phyloP scores from a whole-genome alignment of 352 stramenopile species.

The Phytophthora cryptogea region DNA sequence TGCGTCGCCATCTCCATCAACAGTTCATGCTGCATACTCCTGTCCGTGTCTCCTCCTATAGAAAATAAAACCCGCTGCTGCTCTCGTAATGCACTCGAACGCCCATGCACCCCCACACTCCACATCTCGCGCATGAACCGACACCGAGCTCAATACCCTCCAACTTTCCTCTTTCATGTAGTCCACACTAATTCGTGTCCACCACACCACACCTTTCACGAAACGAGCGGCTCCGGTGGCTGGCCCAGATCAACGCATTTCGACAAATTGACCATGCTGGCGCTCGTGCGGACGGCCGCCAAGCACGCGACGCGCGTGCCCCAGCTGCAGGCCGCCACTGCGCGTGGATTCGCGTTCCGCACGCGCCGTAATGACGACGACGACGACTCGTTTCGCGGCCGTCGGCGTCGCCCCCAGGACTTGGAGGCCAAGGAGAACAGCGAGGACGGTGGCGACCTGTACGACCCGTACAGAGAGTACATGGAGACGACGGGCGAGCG shows the following conservation, averaged over 20 bases:
- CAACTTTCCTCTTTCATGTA: slow-evolving; percentile 7
- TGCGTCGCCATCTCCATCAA: slow-evolving; percentile 29
- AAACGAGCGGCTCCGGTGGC: slow-evolving; percentile 30
- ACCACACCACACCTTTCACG: slow-evolving; percentile 5
- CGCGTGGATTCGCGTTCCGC: slow-evolving; percentile 26
- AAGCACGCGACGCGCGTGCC: slow-evolving; percentile 27
- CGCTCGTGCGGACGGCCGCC: slow-evolving; percentile 49
- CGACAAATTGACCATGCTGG: slow-evolving; percentile 24
- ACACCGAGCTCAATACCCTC: not conserved
- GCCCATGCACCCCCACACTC: slow-evolving; percentile 46
- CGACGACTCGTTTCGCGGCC: slow-evolving; percentile 33
- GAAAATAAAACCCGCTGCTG: slow-evolving; percentile 60
- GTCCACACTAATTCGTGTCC: not conserved
- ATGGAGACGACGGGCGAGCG: slow-evolving; percentile 70
- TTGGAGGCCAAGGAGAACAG: slow-evolving; percentile 14
- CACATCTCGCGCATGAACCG: slow-evolving; percentile 47
- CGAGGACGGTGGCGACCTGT: slow-evolving; percentile 45
- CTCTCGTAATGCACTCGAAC: slow-evolving; percentile 37
- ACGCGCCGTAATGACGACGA: slow-evolving; percentile 24
- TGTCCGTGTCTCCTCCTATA: slow-evolving; percentile 23
- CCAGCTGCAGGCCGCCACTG: slow-evolving; percentile 13
- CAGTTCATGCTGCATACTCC: slow-evolving; percentile 30
- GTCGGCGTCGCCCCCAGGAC: slow-evolving; percentile 24
- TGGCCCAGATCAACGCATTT: slow-evolving; percentile 25
- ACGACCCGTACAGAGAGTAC: slow-evolving; percentile 86